These are phyloP conservation scores for Populus simonii DNA, from an alignment of 345 rosid genomes.

Conservation along the genomic window DNA sequence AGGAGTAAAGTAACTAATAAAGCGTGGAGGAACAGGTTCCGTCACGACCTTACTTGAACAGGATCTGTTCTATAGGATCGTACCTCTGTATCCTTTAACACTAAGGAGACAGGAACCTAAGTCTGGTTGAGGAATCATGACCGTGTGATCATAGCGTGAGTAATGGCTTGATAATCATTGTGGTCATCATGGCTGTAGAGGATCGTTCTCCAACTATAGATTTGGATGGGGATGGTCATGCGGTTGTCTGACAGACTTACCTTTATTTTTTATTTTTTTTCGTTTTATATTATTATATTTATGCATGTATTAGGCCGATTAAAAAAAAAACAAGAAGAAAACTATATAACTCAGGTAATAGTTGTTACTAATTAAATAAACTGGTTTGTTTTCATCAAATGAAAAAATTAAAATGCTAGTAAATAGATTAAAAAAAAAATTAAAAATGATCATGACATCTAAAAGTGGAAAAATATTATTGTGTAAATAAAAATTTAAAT, in stretches of 20 bases:
- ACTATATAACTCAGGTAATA: too few species aligned
- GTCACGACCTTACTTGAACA: conserved; percentile 13
- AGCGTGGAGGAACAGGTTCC: fast-evolving
- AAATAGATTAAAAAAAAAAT: too few species aligned
- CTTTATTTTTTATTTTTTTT: neutral
- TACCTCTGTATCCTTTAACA: conserved; percentile 12
- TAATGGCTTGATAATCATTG: neutral
- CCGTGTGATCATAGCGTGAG: neutral
- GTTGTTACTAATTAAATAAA: too few species aligned
- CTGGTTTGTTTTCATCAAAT: too few species aligned
- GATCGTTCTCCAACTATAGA: neutral
- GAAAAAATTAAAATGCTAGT: too few species aligned
- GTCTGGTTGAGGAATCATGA: neutral
- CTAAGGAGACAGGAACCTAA: neutral
- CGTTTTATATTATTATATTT: neutral
- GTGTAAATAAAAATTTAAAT: too few species aligned
- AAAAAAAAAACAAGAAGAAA: too few species aligned
- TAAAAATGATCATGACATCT: too few species aligned
- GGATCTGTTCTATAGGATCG: conserved; percentile 26
- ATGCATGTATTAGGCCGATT: too few species aligned
- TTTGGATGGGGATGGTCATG: conserved; percentile 4
- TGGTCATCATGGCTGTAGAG: neutral
- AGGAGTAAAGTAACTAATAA: fast-evolving
- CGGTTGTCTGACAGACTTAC: conserved; percentile 5
- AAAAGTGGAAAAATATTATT: too few species aligned